phyloP scores from a whole-genome alignment of 2,329 filamentous ascomycete species.

The Cadophora gregata region DNA sequence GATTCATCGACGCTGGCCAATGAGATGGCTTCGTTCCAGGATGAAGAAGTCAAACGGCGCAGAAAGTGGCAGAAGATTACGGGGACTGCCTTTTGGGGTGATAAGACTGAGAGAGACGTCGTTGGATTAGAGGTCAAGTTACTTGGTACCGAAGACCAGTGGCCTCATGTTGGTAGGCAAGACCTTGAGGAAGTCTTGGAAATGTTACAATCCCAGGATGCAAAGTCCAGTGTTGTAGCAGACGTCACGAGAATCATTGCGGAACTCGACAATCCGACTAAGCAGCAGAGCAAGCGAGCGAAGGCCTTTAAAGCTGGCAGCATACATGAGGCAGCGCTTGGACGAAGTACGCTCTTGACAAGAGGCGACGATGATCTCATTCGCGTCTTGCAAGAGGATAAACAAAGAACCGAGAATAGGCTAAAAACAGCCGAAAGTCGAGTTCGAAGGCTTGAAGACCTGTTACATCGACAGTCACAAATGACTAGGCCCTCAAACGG shows the following conservation, averaged over 20 bases:
- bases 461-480: conserved; percentile 83
- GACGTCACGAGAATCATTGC: conserved; percentile 79
- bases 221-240: conserved; percentile 68
- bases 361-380: conserved; percentile 87
- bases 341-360: conserved; percentile 83
- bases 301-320: conserved; percentile 98
- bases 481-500: conserved; percentile 59
- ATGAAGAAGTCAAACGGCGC: conserved; percentile 88
- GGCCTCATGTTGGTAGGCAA: conserved; percentile 77
- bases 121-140: conserved; percentile 86
- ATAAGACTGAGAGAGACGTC: conserved; percentile 71
- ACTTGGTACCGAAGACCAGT: conserved; percentile 77
- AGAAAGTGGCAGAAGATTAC: conserved; percentile 90
- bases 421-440: conserved; percentile 86
- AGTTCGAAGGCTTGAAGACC: conserved; percentile 87
- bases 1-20: conserved; percentile 90
- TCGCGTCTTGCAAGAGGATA: conserved; percentile 81
- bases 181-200: conserved; percentile 79
- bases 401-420: conserved; percentile 73
- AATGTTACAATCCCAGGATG: conserved; percentile 66
- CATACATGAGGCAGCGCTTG: conserved; percentile 86
- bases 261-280: conserved; percentile 81
- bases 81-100: conserved; percentile 70
- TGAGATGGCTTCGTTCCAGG: conserved; percentile 89
- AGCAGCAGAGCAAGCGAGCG: conserved; percentile 83